phyloP scores from a whole-genome alignment of 495 filamentous ascomycete genomes.

The Annulohypoxylon moriforme region DNA sequence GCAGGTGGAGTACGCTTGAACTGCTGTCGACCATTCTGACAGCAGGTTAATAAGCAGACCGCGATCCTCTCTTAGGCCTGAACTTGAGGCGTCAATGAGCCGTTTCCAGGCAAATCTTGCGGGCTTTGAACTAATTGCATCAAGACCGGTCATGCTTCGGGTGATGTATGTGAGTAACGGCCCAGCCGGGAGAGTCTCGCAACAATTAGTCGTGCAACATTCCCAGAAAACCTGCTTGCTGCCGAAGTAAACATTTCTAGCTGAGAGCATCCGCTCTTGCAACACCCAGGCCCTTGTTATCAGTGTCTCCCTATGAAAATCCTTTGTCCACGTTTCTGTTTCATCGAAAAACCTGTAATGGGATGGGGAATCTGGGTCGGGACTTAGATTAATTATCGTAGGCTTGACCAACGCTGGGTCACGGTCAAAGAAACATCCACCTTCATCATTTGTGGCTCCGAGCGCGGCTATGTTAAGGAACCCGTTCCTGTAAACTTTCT shows the following conservation, averaged over 20 bases:
- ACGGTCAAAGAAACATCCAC: slow-evolving; percentile 32
- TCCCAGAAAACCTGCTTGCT: slow-evolving; percentile 43
- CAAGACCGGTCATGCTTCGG: not conserved
- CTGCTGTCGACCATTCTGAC: slow-evolving; percentile 11
- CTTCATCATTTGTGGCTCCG: slow-evolving; percentile 25
- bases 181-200: slow-evolving; percentile 26
- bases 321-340: slow-evolving; percentile 11
- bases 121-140: not conserved
- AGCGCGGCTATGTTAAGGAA: slow-evolving; percentile 32
- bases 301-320: slow-evolving; percentile 28
- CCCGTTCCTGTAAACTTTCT: slow-evolving; percentile 24
- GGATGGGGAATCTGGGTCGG: not conserved
- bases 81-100: not conserved
- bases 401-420: slow-evolving; percentile 15
- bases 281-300: slow-evolving; percentile 38
- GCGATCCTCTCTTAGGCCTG: not conserved
- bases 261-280: slow-evolving; percentile 40
- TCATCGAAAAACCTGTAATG: slow-evolving; percentile 5
- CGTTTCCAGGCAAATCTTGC: not conserved
- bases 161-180: not conserved
- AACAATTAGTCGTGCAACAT: slow-evolving; percentile 21
- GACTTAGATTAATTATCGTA: slow-evolving; percentile 24
- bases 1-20: slow-evolving; percentile 23
- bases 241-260: slow-evolving; percentile 40
- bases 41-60: not conserved